Percentiles rank a stretch among this genome's conserved stretches.
Evolutionary conservation across 1,284 basidiomycete genomes (phyloP).

Genomic region (Malassezia globosa): DNA sequence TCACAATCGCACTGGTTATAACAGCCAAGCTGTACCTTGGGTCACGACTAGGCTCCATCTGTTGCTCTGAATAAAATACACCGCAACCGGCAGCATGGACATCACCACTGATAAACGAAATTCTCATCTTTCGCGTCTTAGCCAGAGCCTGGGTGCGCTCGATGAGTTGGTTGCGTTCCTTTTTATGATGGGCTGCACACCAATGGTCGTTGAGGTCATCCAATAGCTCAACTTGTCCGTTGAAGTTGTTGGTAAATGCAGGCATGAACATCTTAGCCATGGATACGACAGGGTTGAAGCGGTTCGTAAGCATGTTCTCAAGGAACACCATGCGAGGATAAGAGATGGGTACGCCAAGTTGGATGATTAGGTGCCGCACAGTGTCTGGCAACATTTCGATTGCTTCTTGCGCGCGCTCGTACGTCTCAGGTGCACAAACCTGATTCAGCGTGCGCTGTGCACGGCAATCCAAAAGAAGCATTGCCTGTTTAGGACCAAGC

Average conservation of each 20-base stretch:
- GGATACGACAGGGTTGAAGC: slow-evolving; percentile 38
- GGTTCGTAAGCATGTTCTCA: slow-evolving; percentile 33
- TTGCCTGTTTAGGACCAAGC: slow-evolving; percentile 42
- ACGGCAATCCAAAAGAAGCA: slow-evolving; percentile 41
- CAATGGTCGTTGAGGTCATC: slow-evolving; percentile 64
- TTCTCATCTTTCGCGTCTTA: slow-evolving; percentile 32
- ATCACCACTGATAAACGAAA: slow-evolving; percentile 40
- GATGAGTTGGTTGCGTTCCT: slow-evolving; percentile 82
- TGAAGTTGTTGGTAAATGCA: slow-evolving; percentile 43
- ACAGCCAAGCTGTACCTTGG: slow-evolving; percentile 41
- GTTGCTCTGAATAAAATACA: slow-evolving; percentile 18
- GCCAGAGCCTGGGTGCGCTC: slow-evolving; percentile 50
- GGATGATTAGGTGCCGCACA: slow-evolving; percentile 42
- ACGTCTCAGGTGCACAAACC: slow-evolving; percentile 35
- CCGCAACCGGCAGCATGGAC: slow-evolving; percentile 40
- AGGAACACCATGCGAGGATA: slow-evolving; percentile 46
- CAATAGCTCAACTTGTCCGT: slow-evolving; percentile 45
- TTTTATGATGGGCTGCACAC: slow-evolving; percentile 53
- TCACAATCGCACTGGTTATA: slow-evolving; percentile 43
- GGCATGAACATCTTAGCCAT: slow-evolving; percentile 35
- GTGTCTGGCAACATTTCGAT: slow-evolving; percentile 27
- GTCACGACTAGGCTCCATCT: slow-evolving; percentile 25
- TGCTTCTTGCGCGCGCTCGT: slow-evolving; percentile 30
- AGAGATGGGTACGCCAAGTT: slow-evolving; percentile 45
- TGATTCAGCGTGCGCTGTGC: slow-evolving; percentile 42